Evolutionary conservation across 2,329 filamentous ascomycete genomes (phyloP), one percentile per base, ranked within the genome.

Genomic region (Colletotrichum tamarilloi): DNA sequence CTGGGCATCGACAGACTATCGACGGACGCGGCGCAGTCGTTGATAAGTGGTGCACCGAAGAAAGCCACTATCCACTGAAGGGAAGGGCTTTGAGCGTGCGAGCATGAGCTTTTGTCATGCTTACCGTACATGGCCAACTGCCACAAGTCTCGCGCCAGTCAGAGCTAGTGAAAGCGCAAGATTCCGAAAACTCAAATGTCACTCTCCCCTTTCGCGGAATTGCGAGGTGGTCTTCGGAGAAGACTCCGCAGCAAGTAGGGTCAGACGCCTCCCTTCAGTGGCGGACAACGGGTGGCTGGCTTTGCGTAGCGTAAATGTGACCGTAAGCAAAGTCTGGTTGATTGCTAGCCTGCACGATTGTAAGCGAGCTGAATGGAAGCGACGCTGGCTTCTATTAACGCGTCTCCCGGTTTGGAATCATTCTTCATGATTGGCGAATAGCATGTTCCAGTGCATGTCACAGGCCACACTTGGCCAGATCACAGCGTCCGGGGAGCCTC

Each of bases 101-200:
- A 22, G 42, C 19, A 49, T 49, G 42, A 22, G 42, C 28, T 60
- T 60, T 73, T 69, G 70, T 69, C 59, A 59, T 59, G 70, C 70
- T 70, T 63, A 69, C 59, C 22, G 53, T 22, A 64, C 32, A 49
- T 42, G 24, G 30, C 19, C 14, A 16, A 24, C 42, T 28, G 59
- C 35, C 22, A 38, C 38, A 30, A 26, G 30, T 19, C 24, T 38
- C 12, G 38, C 62, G 30, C 62, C 46, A 26, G 16, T 42, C n/a
- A 12, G 28, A n/a, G 28, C 46, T 53, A 63, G 35, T 16, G 28
- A 22, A 24, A 63, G 46, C 4, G 46, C 46, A n/a, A 19, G 7
- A 49, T 8, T 22, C n/a, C 52, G 46, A 63, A 63, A 63, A 68
- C 58, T 42, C 58, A 63, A 63, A 63, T 35, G 16, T 28, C 26